phyloP scores from a whole-genome alignment of 352 stramenopile species.

The Pythium rishiriense region DNA sequence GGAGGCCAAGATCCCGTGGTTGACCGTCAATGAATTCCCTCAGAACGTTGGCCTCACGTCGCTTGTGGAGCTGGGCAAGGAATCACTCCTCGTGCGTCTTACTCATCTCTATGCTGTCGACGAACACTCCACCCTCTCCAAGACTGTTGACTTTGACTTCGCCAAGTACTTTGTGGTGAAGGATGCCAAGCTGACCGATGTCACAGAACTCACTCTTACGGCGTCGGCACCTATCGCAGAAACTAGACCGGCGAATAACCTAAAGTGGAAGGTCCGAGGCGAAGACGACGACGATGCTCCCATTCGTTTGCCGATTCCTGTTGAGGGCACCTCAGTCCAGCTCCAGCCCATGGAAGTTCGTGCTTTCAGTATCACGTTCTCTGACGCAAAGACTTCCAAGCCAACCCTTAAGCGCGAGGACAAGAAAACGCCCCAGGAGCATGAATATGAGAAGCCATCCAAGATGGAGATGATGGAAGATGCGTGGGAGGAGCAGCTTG shows the following conservation, averaged over 20 bases:
- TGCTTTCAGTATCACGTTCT: constrained; percentile 86
- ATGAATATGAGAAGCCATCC: too few relatives aligned
- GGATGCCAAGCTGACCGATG: constrained; percentile 49
- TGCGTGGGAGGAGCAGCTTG: constrained; percentile 18
- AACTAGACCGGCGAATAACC: constrained; percentile 44
- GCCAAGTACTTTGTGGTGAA: constrained; percentile 51
- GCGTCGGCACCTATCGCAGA: constrained; percentile 65
- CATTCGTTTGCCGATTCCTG: constrained; percentile 34
- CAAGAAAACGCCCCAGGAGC: too few relatives aligned
- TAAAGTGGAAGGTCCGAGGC: constrained; percentile 59
- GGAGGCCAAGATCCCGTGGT: constrained; percentile 62
- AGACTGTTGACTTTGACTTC: constrained; percentile 76
- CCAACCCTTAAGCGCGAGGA: neutral
- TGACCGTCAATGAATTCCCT: constrained; percentile 78
- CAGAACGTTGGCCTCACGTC: constrained; percentile 94
- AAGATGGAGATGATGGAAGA: constrained; percentile 23
- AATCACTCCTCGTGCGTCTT: constrained; percentile 89
- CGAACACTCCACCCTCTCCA: constrained; percentile 81
- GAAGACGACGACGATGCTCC: constrained; percentile 28
- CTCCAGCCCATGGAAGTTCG: constrained; percentile 93
- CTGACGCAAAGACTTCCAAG: constrained; percentile 12
- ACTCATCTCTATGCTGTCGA: constrained; percentile 93
- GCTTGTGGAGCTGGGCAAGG: constrained; percentile 72
- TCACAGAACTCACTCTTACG: constrained; percentile 90
- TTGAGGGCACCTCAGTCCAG: constrained; percentile 58